Conservation (phyloP, 257 asterid genomes). For the Nicotiana knightiana region DNA sequence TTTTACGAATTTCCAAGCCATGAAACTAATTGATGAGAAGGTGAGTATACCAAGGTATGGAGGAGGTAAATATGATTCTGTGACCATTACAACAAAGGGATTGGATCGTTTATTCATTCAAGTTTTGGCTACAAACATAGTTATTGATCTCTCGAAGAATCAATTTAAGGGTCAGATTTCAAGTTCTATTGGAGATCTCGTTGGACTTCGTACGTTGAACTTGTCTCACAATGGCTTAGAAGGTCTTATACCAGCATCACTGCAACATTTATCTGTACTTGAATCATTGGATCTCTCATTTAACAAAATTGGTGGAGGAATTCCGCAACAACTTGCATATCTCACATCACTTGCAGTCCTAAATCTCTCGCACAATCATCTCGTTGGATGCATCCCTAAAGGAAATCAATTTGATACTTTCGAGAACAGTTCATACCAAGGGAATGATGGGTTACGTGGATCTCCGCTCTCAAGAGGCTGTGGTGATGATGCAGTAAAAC, state of each 20-base stretch:
- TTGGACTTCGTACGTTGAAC: neutral
- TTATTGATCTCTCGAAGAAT: constrained; percentile 9
- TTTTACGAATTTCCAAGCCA: neutral
- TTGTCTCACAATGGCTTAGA: neutral
- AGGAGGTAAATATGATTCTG: no score
- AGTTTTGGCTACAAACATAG: neutral
- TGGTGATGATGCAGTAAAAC: neutral
- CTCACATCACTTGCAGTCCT: neutral
- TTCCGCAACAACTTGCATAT: neutral
- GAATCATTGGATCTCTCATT: constrained; percentile 7
- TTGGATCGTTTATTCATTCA: fast-evolving
- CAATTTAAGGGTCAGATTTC: neutral
- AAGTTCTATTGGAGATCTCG: neutral
- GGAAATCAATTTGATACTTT: constrained; percentile 2
- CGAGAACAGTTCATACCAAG: neutral
- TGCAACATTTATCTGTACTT: neutral
- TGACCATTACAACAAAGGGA: neutral
- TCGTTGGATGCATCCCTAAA: constrained; percentile 1
- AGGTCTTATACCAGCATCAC: neutral
- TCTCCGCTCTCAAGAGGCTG: neutral
- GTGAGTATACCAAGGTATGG: neutral
- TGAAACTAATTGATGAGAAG: neutral
- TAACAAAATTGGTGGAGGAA: neutral
- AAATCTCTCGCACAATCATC: constrained; percentile 7
- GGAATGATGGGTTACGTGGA: constrained; percentile 1